phyloP scores from a whole-genome alignment of 2,329 filamentous ascomycete genomes.

The Aspergillus sp. region DNA sequence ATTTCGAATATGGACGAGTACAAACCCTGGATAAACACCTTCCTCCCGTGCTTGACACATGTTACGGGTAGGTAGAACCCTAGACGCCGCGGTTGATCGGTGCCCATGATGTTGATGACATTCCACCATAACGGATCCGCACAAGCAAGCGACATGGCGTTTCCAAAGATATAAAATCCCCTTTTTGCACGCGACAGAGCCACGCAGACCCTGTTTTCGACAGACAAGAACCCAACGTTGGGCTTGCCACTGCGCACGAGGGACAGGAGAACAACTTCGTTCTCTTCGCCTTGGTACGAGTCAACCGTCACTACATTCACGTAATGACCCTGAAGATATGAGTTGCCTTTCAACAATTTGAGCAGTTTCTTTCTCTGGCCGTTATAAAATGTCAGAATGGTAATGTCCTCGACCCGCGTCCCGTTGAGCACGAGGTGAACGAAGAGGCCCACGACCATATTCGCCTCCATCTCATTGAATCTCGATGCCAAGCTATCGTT shows the following conservation, averaged over 20 bases:
- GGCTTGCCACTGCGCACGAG: slow-evolving; percentile 68
- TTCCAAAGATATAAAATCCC: slow-evolving; percentile 84
- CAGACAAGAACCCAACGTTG: slow-evolving; percentile 71
- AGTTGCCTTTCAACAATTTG: slow-evolving; percentile 42
- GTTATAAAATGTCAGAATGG: slow-evolving; percentile 83
- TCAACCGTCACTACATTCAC: slow-evolving; percentile 77
- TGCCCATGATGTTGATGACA: slow-evolving; percentile 46
- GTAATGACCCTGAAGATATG: slow-evolving; percentile 44
- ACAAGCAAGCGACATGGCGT: slow-evolving; percentile 56
- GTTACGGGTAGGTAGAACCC: slow-evolving; percentile 60
- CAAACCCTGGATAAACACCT: slow-evolving; percentile 51
- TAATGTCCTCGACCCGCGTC: slow-evolving; percentile 61
- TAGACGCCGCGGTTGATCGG: slow-evolving; percentile 29
- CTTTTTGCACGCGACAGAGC: slow-evolving; percentile 69
- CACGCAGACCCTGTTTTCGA: slow-evolving; percentile 63
- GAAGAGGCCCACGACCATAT: slow-evolving; percentile 73
- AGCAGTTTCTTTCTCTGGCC: slow-evolving; percentile 71
- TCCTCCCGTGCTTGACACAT: slow-evolving; percentile 60
- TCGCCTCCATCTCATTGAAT: slow-evolving; percentile 69
- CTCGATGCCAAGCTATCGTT: slow-evolving; percentile 64
- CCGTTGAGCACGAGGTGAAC: slow-evolving; percentile 71
- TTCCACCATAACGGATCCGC: slow-evolving; percentile 53
- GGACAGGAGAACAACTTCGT: slow-evolving; percentile 77
- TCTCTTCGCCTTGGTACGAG: slow-evolving; percentile 88
- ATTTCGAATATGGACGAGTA: not conserved